Evolutionary conservation across 2,329 filamentous ascomycete species (phyloP).

Genomic region (Epichloe elymi): DNA sequence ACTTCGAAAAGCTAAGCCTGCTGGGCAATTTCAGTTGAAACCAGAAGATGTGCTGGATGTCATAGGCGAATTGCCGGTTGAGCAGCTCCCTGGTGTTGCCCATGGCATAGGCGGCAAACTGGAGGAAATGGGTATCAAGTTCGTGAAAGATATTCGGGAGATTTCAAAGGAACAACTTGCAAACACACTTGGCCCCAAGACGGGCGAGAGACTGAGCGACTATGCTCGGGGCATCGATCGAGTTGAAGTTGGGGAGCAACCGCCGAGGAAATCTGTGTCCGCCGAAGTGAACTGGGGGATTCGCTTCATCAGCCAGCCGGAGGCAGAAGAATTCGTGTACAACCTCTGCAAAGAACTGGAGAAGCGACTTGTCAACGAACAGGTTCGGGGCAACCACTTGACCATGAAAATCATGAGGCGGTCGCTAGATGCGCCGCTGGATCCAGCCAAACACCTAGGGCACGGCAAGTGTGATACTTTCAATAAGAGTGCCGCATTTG

Average conservation of each 20-base stretch:
- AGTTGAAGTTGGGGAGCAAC: slow-evolving; percentile 73
- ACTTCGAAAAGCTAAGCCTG: slow-evolving; percentile 82
- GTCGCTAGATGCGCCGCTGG: slow-evolving; percentile 72
- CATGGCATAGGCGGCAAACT: slow-evolving; percentile 78
- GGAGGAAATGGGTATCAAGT: slow-evolving; percentile 70
- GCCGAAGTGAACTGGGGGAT: slow-evolving; percentile 98
- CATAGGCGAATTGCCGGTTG: slow-evolving; percentile 64
- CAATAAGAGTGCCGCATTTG: slow-evolving; percentile 75
- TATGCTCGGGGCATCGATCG: slow-evolving; percentile 82
- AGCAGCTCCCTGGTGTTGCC: slow-evolving; percentile 76
- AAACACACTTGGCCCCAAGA: slow-evolving; percentile 74
- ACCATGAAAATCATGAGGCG: slow-evolving; percentile 93
- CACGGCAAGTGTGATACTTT: slow-evolving; percentile 92
- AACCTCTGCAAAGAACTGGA: slow-evolving; percentile 79
- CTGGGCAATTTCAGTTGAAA: slow-evolving; percentile 79
- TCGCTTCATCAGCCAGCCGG: slow-evolving; percentile 79
- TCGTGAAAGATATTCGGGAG: slow-evolving; percentile 71
- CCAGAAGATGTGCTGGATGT: slow-evolving; percentile 67
- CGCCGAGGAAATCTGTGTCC: slow-evolving; percentile 83
- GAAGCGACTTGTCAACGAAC: slow-evolving; percentile 65
- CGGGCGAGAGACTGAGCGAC: slow-evolving; percentile 78
- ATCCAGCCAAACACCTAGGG: slow-evolving; percentile 84
- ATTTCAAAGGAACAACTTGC: slow-evolving; percentile 64
- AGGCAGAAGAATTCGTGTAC: slow-evolving; percentile 82
- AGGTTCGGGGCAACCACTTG: slow-evolving; percentile 75